Base-by-base conservation (phyloP, 176 grass and related monocot species). In the Oryza longistaminata region DNA sequence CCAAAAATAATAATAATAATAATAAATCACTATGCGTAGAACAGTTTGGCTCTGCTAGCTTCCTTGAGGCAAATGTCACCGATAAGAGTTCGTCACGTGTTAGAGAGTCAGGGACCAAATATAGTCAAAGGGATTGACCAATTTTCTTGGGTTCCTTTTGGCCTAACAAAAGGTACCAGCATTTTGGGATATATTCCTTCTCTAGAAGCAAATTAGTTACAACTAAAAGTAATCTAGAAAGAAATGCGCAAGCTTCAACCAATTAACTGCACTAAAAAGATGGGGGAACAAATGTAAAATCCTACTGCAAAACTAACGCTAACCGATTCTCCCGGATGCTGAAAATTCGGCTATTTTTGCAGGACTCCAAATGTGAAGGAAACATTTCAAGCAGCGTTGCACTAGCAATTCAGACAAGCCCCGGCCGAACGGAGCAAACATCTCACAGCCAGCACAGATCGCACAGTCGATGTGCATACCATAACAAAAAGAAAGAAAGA, bases 31-130 rank as follows among this genome's bases (percentile, higher is more conserved):
- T 53, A 81, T 53, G 71, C 49, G 17, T 60, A 80, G 27, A 85
- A 74, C 11, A 81, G 22, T 74, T 74, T 40, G 44, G 81, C 29
- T 74, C 61, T 73, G 61, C 48, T 73, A 80, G 29, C 68, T 90
- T 77, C 78, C 33, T 66, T 77, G 10, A 4, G 31, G 27, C 43
- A 31, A 81, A 76, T 58, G 72, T 33, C 31, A 42, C 42, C 74
- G 6, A 70, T 48, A 74, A 26, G 22, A 25, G 50, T 35, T 27
- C 10, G 17, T 74, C 69, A 88, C 44, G 75, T 71, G 82, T 8
- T 79, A 64, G 15, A 64, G 15, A 27, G 68, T 22, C 49, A 50
- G 16, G n/a, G 52, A 43, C 50, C 9, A 55, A 7, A 24, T 53
- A 8, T 19, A 58, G 62, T 69, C 3, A 75, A 80, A 37, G 24